Conservation (phyloP, 2,329 filamentous ascomycete genomes). For the Fusarium sp. region DNA sequence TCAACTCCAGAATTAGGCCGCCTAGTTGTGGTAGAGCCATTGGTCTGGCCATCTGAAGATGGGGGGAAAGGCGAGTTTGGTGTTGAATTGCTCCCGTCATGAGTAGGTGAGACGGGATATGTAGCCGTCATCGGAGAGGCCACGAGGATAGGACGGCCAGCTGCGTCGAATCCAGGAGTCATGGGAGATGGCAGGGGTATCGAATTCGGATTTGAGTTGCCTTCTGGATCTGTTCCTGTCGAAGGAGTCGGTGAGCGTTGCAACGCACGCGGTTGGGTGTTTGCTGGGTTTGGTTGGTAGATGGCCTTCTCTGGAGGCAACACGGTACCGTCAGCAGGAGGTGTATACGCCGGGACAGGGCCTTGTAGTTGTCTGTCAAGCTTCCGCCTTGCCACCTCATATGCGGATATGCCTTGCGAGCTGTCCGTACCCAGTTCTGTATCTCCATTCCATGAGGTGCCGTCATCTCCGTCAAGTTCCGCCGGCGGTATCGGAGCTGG, state of each 20-base stretch:
- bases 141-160: conserved; percentile 52
- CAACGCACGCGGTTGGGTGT: conserved; percentile 21
- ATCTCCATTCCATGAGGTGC: conserved; percentile 52
- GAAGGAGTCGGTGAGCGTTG: conserved; percentile 38
- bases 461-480: conserved; percentile 62
- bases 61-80: conserved; percentile 33
- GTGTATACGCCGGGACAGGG: conserved; percentile 62
- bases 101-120: conserved; percentile 39
- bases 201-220: conserved; percentile 47
- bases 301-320: conserved; percentile 48
- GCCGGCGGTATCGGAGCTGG: conserved; percentile 59
- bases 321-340: conserved; percentile 49
- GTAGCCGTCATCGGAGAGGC: conserved; percentile 58
- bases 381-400: conserved; percentile 64
- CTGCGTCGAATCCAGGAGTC: conserved; percentile 60
- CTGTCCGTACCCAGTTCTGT: conserved; percentile 57
- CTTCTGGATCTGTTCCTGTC: conserved; percentile 34
- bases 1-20: conserved; percentile 21
- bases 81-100: conserved; percentile 21
- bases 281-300: conserved; percentile 38
- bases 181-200: conserved; percentile 59
- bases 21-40: conserved; percentile 11
- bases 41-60: conserved; percentile 26
- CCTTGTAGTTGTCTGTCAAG: conserved; percentile 64
- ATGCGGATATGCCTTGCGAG: conserved; percentile 57